These are phyloP conservation scores for Boletus barrowsii DNA, from an alignment of 768 basidiomycete genomes.

Conservation along the genomic window DNA sequence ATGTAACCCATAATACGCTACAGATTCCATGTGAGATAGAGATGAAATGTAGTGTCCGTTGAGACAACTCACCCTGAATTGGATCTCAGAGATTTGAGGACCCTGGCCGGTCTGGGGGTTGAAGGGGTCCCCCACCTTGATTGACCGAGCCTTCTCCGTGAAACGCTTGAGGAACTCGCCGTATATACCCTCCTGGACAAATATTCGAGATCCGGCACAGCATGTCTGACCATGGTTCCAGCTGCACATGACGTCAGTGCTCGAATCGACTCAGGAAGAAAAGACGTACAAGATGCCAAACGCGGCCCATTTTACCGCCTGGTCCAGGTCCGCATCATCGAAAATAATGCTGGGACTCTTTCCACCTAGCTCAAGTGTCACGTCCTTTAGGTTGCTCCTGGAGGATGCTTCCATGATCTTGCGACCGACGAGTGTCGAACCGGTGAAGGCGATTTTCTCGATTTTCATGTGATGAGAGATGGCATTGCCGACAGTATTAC, in stretches of 20 bases:
- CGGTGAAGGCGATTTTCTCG: conserved; percentile 83
- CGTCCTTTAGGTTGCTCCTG: conserved; percentile 77
- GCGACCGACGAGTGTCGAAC: conserved; percentile 75
- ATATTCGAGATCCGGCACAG: conserved; percentile 79
- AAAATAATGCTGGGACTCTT: conserved; percentile 50
- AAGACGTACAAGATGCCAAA: conserved; percentile 68
- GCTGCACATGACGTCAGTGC: conserved; percentile 36
- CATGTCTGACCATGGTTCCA: conserved; percentile 78
- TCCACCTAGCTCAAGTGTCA: conserved; percentile 57
- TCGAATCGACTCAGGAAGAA: neutral
- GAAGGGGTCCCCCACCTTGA: conserved; percentile 77
- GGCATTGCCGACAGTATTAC: conserved; percentile 66
- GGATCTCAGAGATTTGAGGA: conserved; percentile 73
- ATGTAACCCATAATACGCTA: conserved; percentile 80
- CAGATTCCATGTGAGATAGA: neutral
- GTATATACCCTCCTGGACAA: conserved; percentile 76
- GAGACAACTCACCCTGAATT: conserved; percentile 56
- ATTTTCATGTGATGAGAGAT: conserved; percentile 64
- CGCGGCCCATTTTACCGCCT: conserved; percentile 69
- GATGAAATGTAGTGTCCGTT: neutral
- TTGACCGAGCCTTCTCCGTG: conserved; percentile 46
- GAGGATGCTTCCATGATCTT: conserved; percentile 78
- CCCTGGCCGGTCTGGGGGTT: conserved; percentile 58
- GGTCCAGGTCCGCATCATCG: conserved; percentile 43
- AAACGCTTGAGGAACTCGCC: conserved; percentile 69